Percentiles rank a stretch among this genome's conserved stretches.
phyloP scores from a whole-genome alignment of 2,329 filamentous ascomycete species.

The Stagonosporopsis rhizophila region DNA sequence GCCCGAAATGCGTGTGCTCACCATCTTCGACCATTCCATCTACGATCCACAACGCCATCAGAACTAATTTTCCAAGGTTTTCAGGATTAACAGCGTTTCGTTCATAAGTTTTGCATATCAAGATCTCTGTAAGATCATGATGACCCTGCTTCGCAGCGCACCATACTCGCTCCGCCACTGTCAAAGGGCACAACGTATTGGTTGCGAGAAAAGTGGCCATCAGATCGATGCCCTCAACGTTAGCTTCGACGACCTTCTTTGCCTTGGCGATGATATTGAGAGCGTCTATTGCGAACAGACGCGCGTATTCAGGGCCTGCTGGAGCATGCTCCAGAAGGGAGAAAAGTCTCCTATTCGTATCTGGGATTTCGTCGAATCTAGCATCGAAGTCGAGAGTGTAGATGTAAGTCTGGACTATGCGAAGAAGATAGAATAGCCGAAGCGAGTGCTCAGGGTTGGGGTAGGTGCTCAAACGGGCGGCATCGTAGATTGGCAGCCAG shows the following conservation, averaged over 20 bases:
- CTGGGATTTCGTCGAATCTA: neutral
- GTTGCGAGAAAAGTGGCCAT: neutral
- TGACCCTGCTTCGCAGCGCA: neutral
- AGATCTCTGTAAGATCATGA: neutral
- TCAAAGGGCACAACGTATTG: neutral
- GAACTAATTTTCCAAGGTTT: neutral
- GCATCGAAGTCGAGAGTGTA: too few species aligned
- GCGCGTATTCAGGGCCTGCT: neutral
- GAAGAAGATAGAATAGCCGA: neutral
- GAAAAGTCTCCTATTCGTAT: neutral
- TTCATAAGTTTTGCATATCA: neutral
- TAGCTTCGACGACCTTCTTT: neutral
- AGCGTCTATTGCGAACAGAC: neutral
- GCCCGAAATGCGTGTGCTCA: neutral
- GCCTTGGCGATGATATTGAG: neutral
- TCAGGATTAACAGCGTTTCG: too few species aligned
- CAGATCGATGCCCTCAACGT: neutral
- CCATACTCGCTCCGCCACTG: neutral
- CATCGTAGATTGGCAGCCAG: conserved; percentile 1
- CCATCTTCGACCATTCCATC: neutral
- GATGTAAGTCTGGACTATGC: neutral
- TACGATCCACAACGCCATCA: neutral
- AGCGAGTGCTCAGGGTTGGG: neutral
- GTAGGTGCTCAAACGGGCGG: neutral
- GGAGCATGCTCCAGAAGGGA: neutral